Base-by-base conservation (phyloP, 2,329 filamentous ascomycete genomes). In the Fusarium clavum region DNA sequence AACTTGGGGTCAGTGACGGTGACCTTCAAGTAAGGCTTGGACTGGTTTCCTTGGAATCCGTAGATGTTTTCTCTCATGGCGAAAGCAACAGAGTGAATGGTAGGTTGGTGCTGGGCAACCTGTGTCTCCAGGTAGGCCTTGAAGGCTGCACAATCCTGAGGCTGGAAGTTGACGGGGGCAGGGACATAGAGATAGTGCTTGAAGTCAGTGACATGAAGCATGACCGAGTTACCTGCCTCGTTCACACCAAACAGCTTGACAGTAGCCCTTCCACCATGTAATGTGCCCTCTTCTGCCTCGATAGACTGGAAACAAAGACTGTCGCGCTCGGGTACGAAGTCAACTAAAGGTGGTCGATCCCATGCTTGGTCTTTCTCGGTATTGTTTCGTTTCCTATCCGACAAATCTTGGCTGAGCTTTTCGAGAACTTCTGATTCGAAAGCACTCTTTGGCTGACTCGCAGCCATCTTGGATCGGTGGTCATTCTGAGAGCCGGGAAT, bases 231-330 rank as follows among this genome's bases (percentile, higher is more conserved):
- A 57, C 96, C 96, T 65, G 84, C 79, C 74, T 88, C 81, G 3
- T 94, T 97, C 6, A 98, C 94, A 75, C 96, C 96, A 81, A 98
- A 99, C 22, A 99, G 86, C 83, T 96, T 97, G 61, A 99, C 88
- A 0, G 93, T 91, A 1, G 93, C 85, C 77, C 81, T 90, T 22
- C 93, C 93, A 51, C 92, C 92, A 77, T 91, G 84, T 3, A 98
- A 80, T 6, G 90, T 92, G 22, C 96, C 95, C 79, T 99, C 95
- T 77, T 98, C 94, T 2, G 90, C 92, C 77, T 99, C 97, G 73
- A 99, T 99, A 77, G 97, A 92, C 82, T 99, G 96, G 77, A 99
- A 98, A 70, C 88, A 90, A n/a, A 99, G 84, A 70, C 83, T 90
- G 70, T 96, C 89, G 38, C 82, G 88, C 55, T 86, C 78, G 11